Evolutionary conservation across 2,329 filamentous ascomycete genomes (phyloP).

Genomic region (Chrysoporthe puriensis): DNA sequence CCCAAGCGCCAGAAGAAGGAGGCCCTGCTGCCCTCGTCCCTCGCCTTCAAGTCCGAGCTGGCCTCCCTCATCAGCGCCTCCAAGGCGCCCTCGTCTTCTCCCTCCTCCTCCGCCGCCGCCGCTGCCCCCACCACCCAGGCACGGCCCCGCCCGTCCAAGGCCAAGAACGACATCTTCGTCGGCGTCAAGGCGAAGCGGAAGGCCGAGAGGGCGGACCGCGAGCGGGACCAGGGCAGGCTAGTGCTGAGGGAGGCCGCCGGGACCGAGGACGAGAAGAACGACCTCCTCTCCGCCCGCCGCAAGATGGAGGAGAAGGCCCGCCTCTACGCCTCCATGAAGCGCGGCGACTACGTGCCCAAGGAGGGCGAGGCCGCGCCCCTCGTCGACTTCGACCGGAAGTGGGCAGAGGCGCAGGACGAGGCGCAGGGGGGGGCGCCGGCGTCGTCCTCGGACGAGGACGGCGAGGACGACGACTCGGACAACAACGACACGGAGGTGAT

Average conservation of each 20-base stretch:
- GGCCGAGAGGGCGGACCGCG: slow-evolving; percentile 62
- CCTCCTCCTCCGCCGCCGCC: slow-evolving; percentile 44
- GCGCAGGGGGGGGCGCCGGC: too few species aligned
- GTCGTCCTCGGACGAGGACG: slow-evolving; percentile 42
- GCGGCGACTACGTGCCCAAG: slow-evolving; percentile 77
- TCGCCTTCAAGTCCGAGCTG: slow-evolving; percentile 88
- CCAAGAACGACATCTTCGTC: slow-evolving; percentile 72
- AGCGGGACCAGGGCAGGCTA: slow-evolving; percentile 53
- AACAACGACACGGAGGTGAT: slow-evolving; percentile 64
- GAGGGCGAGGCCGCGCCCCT: slow-evolving; percentile 69
- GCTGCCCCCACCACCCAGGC: slow-evolving; percentile 44
- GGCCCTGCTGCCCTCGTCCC: slow-evolving; percentile 70
- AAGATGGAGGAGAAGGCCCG: slow-evolving; percentile 90
- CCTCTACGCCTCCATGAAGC: slow-evolving; percentile 86
- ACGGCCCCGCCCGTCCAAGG: slow-evolving; percentile 57
- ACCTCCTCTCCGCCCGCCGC: slow-evolving; percentile 72
- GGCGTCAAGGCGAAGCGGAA: slow-evolving; percentile 49
- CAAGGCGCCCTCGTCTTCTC: slow-evolving; percentile 42
- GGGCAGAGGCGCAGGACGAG: slow-evolving; percentile 72
- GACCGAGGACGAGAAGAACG: slow-evolving; percentile 66
- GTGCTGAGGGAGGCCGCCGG: slow-evolving; percentile 56
- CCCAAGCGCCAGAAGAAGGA: slow-evolving; percentile 71
- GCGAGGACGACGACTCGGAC: slow-evolving; percentile 40
- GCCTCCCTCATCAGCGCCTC: slow-evolving; percentile 73
- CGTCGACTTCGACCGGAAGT: slow-evolving; percentile 95